Evolutionary conservation across 768 basidiomycete genomes (phyloP), one percentile per base, ranked within the genome.

Genomic region (Auricularia heimuer): DNA sequence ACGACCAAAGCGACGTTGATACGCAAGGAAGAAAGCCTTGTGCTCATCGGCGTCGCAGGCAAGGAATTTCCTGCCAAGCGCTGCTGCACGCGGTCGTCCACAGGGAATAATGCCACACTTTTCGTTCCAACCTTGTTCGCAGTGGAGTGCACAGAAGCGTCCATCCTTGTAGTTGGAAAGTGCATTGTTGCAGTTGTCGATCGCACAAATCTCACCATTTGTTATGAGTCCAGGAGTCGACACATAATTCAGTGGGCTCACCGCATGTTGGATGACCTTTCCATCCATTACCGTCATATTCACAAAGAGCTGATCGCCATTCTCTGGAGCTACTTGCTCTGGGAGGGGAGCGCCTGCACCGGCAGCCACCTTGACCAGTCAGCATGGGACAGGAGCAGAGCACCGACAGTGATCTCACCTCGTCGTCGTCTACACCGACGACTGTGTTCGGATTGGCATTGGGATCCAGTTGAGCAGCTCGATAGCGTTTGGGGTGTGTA

Each of bases 131-230:
- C 24, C 24, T 24, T 24, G 7, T 72, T 61, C 3, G 68, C 54
- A 3, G 66, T 24, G 64, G 75, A 73, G 10, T 63, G 67, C 10
- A 60, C 75, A 76, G 65, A 76, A 76, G 3, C 73, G 68, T 1
- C 73, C 73, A 65, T 73, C 68, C 62, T 71, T 71, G 64, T 72
- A 76, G 62, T 76, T 74, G 0, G 64, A 66, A 10, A 75, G 67
- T 0, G 69, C 64, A 1, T 66, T 62, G 6, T 65, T 56, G 65
- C 74, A 75, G 3, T 47, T 63, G 34, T 42, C 60, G 3, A 73
- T 54, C 2, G 71, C 71, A 64, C 72, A 73, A 7, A 71, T 74
- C 69, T 73, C 63, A 10, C 6, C 1, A 51, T 51, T 39, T 12
- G 39, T 12, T 39, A 12, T 12, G 39, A 12, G 39, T 39, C 24